Evolutionary conservation across 2,329 filamentous ascomycete genomes (phyloP), one percentile per base, ranked within the genome.

Genomic region (Monosporascus sp.): DNA sequence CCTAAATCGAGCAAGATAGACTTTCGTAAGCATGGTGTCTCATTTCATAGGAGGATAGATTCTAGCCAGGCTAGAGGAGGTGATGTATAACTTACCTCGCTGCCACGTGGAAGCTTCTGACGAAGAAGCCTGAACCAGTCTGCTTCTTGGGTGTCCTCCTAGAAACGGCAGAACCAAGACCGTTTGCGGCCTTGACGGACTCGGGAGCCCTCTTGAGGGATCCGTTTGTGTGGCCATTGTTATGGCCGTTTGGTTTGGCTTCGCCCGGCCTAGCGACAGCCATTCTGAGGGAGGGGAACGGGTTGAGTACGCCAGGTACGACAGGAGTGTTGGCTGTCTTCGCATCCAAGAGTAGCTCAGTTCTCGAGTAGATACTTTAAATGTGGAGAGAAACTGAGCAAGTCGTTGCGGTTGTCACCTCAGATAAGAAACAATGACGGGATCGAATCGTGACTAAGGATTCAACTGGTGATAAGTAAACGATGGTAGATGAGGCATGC

Each of bases 1-100:
- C 65, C 93, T 93, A 18, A 37, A 15, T 18, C 22, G 37, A 50
- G 38, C 47, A 46, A 51, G 50, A 53, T 53, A 37, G 61, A 48
- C 51, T 41, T 53, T 47, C 52, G 28, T 55, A 8, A 18, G 46
- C 28, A 28, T 18, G 15, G 14, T 35, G 46, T 48, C 22, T 6
- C 8, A 31, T 37, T 14, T 20, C n/a, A 18, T n/a, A 18, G 20
- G 24, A 26, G 14, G 17, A 20, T 15, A 8, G 31, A 35, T 14
- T 35, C 31, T 15, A 15, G 24, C 24, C 14, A 37, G 11, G 8
- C 6, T 14, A 17, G 14, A 28, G 11, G 26, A 26, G 14, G 17
- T 48, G 8, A 18, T 11, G 17, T 17, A 9, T 17, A 7, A 22
- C 49, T 43, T 31, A 51, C 49, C 49, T 51, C 8, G 49, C 49